Evolutionary conservation across 2,329 filamentous ascomycete genomes (phyloP).

Genomic region (Penicillium sp.): DNA sequence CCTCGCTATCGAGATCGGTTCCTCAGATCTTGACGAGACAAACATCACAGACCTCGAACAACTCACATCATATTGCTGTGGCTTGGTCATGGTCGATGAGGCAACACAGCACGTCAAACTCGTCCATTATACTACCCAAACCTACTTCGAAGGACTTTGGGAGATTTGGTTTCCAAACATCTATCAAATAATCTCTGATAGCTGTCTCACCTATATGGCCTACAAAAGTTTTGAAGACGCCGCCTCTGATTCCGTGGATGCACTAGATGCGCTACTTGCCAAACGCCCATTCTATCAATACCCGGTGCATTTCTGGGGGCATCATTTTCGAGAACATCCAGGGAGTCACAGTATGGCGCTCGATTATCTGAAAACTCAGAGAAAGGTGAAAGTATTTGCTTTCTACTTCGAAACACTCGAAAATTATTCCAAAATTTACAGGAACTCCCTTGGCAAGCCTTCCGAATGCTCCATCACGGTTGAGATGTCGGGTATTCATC

Average conservation of each 20-base stretch:
- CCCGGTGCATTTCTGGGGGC: constrained; percentile 23
- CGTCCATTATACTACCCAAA: constrained; percentile 38
- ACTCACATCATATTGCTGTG: constrained; percentile 35
- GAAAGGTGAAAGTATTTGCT: not conserved
- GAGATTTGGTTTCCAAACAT: constrained; percentile 24
- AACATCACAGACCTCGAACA: constrained; percentile 38
- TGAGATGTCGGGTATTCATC: not conserved
- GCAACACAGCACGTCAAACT: constrained; percentile 34
- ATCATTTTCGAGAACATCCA: constrained; percentile 12
- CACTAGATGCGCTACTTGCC: not conserved
- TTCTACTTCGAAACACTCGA: not conserved
- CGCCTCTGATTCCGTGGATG: not conserved
- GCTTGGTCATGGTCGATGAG: constrained; percentile 38
- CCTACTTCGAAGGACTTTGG: constrained; percentile 32
- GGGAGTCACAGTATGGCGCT: constrained; percentile 1
- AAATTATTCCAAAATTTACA: not conserved
- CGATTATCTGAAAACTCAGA: constrained; percentile 2
- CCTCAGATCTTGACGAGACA: constrained; percentile 37
- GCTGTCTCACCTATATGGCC: constrained; percentile 30
- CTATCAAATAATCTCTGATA: constrained; percentile 22
- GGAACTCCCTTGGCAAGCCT: not conserved
- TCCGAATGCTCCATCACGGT: not conserved
- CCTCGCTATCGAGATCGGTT: constrained; percentile 41
- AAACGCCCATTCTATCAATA: constrained; percentile 25
- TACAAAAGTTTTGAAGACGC: constrained; percentile 21